Base-by-base conservation (phyloP, 2,329 filamentous ascomycete species). In the Pyricularia pennisetigena region DNA sequence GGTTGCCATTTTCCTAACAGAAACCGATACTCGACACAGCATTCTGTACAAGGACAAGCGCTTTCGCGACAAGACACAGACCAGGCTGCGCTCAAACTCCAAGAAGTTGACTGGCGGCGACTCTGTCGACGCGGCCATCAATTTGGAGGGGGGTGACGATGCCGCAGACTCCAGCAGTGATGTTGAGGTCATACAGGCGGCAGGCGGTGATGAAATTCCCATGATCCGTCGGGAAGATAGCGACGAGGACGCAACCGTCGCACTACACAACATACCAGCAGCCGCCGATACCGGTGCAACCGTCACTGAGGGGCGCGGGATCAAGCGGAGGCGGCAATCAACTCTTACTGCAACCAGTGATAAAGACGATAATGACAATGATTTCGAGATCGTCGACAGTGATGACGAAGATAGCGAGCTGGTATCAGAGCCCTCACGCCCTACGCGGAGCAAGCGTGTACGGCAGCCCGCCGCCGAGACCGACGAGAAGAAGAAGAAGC, bases 1-100 rank as follows among this genome's bases (percentile, higher is more conserved):
- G 76, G 93, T 97, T 16, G 92, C 93, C 54, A 91, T 99, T 71
- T 98, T 97, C 79, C 82, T 99, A 72, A 96, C 92, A 64, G 92
- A 97, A 77, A 91, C 90, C 8, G 89, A 87, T 67, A 94, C 90
- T 3, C 88, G 93, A 16, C 95, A 98, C 80, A 91, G 93, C 41
- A 82, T 99, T 54, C 84, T 98, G 69, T 90, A 89, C 68, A 97
- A 95, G 77, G 88, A 92, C 73, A 97, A 97, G 79, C 84, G 87
- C 23, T 93, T 93, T 72, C 83, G 85, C 69, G 85, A 89, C 69
- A 86, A 82, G 65, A 77, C 79, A 0, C 81, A 83, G 68, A 79
- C 79, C 1, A 82, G 80, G 72, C 80, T 88, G 61, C 83, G 81
- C 66, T 90, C 88, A 61, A 90, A 89, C 74, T 86, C 88, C 20